These are phyloP conservation scores for Massariosphaeria phaeospora DNA, from an alignment of 495 filamentous ascomycete genomes.

Conservation along the genomic window DNA sequence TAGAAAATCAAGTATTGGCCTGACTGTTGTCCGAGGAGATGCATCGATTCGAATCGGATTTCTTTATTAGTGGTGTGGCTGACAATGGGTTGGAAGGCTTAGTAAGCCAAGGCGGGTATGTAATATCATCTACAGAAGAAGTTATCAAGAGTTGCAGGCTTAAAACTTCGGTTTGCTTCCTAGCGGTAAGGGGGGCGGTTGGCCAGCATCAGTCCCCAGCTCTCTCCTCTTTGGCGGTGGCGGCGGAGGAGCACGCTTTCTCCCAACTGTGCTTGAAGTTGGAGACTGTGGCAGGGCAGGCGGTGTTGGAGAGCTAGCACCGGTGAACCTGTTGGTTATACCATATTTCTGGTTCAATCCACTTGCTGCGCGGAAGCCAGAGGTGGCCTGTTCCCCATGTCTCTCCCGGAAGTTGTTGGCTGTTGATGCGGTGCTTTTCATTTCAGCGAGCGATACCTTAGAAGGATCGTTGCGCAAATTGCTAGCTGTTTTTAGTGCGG, in stretches of 20 bases:
- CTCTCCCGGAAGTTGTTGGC: constrained; percentile 67
- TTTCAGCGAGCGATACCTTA: constrained; percentile 54
- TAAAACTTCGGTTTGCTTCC: constrained; percentile 38
- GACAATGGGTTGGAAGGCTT: no score
- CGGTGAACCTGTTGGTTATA: constrained; percentile 35
- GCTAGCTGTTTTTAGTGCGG: constrained; percentile 53
- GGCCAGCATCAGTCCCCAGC: constrained; percentile 15
- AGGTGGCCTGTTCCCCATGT: constrained; percentile 66
- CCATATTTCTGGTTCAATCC: constrained; percentile 53
- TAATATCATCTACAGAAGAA: background rate
- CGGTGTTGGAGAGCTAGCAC: background rate
- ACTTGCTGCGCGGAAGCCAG: constrained; percentile 58
- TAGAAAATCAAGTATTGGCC: no score
- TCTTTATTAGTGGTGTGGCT: no score
- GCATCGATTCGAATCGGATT: no score
- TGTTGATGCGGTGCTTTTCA: constrained; percentile 52
- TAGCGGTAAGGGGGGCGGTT: constrained; percentile 50
- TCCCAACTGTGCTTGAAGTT: constrained; percentile 34
- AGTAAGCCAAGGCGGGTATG: background rate
- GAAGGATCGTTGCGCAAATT: constrained; percentile 53
- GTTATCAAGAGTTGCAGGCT: background rate
- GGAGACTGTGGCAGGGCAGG: constrained; percentile 20
- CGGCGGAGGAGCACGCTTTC: constrained; percentile 66
- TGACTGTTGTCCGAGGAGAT: no score
- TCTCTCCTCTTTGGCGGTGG: constrained; percentile 61